Percentiles rank a stretch among this genome's conserved stretches.
These are phyloP conservation scores for Sclerotinia trifoliorum DNA, from an alignment of 2,329 filamentous ascomycete species.

Conservation along the genomic window DNA sequence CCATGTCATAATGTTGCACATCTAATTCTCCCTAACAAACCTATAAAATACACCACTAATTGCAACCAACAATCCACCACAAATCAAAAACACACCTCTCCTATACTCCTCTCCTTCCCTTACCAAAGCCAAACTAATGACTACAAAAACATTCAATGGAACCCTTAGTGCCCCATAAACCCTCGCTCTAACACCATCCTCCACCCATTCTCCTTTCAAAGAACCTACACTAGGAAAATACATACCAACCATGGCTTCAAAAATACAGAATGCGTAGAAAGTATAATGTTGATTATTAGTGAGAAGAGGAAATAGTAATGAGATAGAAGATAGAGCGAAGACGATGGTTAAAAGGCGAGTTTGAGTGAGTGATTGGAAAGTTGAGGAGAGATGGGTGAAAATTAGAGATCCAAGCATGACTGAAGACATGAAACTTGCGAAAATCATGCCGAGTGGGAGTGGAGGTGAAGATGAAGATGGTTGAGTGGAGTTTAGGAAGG, in stretches of 20 bases:
- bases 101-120: constrained; percentile 44
- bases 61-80: constrained; percentile 36
- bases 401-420: constrained; percentile 58
- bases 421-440: constrained; percentile 57
- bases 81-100: constrained; percentile 38
- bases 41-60: constrained; percentile 33
- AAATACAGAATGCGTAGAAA: constrained; percentile 57
- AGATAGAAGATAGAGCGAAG: constrained; percentile 42
- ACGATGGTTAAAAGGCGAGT: constrained; percentile 42
- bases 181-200: constrained; percentile 52
- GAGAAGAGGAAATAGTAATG: constrained; percentile 46
- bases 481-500: constrained; percentile 48
- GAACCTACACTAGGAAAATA: constrained; percentile 58
- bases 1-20: background rate
- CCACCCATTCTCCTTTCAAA: constrained; percentile 54
- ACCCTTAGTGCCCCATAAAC: constrained; percentile 58
- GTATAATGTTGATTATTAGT: constrained; percentile 45
- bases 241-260: constrained; percentile 56
- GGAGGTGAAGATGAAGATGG: constrained; percentile 47
- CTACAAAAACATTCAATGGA: constrained; percentile 58
- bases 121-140: constrained; percentile 49
- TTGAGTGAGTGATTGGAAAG: constrained; percentile 35
- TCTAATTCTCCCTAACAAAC: constrained; percentile 6
- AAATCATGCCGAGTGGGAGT: constrained; percentile 51
- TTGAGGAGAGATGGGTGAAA: constrained; percentile 46